Conservation (phyloP, 352 stramenopile species). For the Globisporangium carolinianum region DNA sequence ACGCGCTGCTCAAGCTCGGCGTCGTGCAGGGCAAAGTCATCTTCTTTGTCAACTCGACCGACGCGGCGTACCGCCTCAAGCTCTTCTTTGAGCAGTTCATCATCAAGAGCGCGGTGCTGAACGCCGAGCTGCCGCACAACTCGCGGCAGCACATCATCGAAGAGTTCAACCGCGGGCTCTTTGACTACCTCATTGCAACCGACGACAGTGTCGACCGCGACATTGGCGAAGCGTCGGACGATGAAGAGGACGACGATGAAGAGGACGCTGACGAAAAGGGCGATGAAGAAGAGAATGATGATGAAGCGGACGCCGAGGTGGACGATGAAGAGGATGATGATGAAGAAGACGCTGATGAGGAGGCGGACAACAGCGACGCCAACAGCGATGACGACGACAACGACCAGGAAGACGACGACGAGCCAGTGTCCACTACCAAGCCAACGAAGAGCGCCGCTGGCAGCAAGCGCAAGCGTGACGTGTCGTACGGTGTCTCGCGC, state of each 20-base stretch:
- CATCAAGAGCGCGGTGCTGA: conserved; percentile 97
- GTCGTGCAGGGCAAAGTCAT: conserved; percentile 96
- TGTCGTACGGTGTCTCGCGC: conserved; percentile 94
- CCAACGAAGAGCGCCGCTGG: conserved; percentile 25
- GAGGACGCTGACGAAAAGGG: conserved; percentile 54
- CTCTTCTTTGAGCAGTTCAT: conserved; percentile 99
- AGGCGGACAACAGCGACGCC: conserved; percentile 22
- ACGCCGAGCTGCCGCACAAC: conserved; percentile 96
- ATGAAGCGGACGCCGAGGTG: conserved; percentile 33
- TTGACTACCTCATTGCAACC: conserved; percentile 99
- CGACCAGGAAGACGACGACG: conserved; percentile 19
- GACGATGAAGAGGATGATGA: conserved; percentile 38
- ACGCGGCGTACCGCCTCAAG: conserved; percentile 94
- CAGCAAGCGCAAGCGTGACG: conserved; percentile 67
- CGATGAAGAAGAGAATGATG: conserved; percentile 27
- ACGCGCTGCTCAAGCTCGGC: conserved; percentile 97
- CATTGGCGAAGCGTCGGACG: conserved; percentile 43
- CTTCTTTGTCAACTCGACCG: conserved; percentile 98
- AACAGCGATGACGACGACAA: conserved; percentile 32
- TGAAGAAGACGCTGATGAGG: conserved; percentile 70
- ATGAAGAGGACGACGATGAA: conserved; percentile 66
- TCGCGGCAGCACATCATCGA: conserved; percentile 96
- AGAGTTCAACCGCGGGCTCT: conserved; percentile 94
- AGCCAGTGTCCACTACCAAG: conserved; percentile 9
- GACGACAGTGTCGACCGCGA: conserved; percentile 94